Conservation (phyloP, 2,329 filamentous ascomycete species). For the Drechmeria coniospora region DNA sequence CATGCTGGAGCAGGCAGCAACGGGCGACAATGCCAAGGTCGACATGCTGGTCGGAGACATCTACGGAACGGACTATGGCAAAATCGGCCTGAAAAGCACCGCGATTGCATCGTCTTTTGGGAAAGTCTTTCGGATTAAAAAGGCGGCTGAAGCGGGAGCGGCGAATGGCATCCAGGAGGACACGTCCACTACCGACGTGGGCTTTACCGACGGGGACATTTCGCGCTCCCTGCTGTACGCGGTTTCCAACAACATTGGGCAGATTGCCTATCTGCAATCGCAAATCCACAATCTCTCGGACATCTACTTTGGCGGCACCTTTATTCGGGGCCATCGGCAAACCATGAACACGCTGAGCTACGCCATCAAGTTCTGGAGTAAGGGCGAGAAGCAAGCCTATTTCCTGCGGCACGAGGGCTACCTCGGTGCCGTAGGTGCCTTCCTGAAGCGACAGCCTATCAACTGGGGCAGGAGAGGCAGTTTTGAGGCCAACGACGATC, state of each 20-base stretch:
- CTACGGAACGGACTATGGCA: constrained; percentile 88
- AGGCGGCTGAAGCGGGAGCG: constrained; percentile 66
- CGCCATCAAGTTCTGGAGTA: constrained; percentile 95
- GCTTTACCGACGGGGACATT: constrained; percentile 70
- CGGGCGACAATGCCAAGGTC: constrained; percentile 81
- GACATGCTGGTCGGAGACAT: constrained; percentile 98
- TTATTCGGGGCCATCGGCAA: constrained; percentile 89
- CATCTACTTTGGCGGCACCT: constrained; percentile 96
- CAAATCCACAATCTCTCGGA: constrained; percentile 82
- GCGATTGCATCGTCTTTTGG: constrained; percentile 95
- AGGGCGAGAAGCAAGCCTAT: constrained; percentile 86
- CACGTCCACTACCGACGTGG: too few species aligned
- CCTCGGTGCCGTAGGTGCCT: constrained; percentile 83
- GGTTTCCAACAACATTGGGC: constrained; percentile 94
- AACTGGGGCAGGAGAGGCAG: constrained; percentile 84
- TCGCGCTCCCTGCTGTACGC: constrained; percentile 85
- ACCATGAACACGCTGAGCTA: constrained; percentile 97
- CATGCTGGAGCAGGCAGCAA: constrained; percentile 84
- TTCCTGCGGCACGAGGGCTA: constrained; percentile 94
- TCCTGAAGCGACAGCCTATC: constrained; percentile 74
- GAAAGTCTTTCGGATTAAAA: constrained; percentile 89
- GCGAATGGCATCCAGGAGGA: too few species aligned
- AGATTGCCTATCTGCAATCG: constrained; percentile 94
- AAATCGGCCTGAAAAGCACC: constrained; percentile 89
- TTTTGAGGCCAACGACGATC: constrained; percentile 37